phyloP scores from a whole-genome alignment of 2,329 filamentous ascomycete genomes.

The Zymoseptoria ardabiliae region DNA sequence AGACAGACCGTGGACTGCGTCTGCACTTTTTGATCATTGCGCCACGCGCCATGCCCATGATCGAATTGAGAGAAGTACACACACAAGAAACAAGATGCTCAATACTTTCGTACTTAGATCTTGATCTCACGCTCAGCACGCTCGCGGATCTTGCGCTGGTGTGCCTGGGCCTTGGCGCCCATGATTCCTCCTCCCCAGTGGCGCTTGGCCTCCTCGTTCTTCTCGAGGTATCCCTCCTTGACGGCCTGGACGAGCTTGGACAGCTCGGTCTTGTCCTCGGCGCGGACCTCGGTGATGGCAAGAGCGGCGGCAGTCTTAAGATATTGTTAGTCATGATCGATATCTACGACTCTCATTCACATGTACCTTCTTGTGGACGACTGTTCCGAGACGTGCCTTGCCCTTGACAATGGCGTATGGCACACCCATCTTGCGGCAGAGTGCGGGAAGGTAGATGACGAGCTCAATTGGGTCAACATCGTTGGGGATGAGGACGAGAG shows the following conservation, averaged over 20 bases:
- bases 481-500: slow-evolving; percentile 96
- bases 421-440: slow-evolving; percentile 99
- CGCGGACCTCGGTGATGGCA: slow-evolving; percentile 90
- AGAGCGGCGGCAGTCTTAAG: slow-evolving; percentile 90
- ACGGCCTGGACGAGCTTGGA: slow-evolving; percentile 92
- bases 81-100: background rate
- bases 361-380: slow-evolving; percentile 96
- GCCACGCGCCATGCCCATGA: background rate
- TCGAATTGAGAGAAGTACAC: background rate
- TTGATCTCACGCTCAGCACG: slow-evolving; percentile 91
- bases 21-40: background rate
- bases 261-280: slow-evolving; percentile 97
- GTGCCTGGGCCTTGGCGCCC: slow-evolving; percentile 82
- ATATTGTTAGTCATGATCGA: slow-evolving; percentile 20
- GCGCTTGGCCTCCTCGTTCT: slow-evolving; percentile 83
- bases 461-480: slow-evolving; percentile 99
- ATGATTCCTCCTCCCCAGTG: slow-evolving; percentile 99
- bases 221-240: slow-evolving; percentile 97
- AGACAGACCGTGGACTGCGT: slow-evolving; percentile 1
- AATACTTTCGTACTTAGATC: slow-evolving; percentile 57
- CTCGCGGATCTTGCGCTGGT: slow-evolving; percentile 83
- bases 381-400: slow-evolving; percentile 97
- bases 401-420: slow-evolving; percentile 99
- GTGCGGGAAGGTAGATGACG: slow-evolving; percentile 96
- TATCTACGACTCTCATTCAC: background rate